Evolutionary conservation across 345 rosid genomes (phyloP), one percentile per base, ranked within the genome.

Genomic region (Eucalyptus pauciflora): DNA sequence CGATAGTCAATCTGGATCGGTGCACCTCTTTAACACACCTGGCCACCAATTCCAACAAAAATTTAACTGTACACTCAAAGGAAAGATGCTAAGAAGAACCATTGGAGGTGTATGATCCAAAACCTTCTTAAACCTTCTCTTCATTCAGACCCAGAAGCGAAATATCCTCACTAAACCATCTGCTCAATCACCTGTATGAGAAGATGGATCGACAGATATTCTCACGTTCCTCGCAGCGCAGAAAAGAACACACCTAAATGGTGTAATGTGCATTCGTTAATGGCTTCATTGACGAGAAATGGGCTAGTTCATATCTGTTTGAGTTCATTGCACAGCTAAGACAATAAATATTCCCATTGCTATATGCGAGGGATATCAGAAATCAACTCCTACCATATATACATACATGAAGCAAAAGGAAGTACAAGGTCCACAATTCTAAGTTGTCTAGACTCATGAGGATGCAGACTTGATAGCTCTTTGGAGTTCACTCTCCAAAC

Each of bases 391-490:
- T 76, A 11, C 85, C 46, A 76, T 43, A 76, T 76, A 20, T 41
- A 76, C 29, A 41, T 41, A 76, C 85, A 76, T 12, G 16, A 76
- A 41, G 48, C 85, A 41, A 41, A 76, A 76, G 27, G 85, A 76
- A 76, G 16, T 20, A 41, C 15, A 4, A 41, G 48, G 48, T 76
- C 46, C 83, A 37, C 46, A 76, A 37, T 76, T 76, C 85, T 76
- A 76, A 76, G 15, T 76, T 41, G 85, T 76, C 48, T 37, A 22
- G 48, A 33, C 80, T 56, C 58, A 88, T 31, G 80, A 88, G 67
- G 95, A 91, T 81, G 97, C 94, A 89, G 95, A 93, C 89, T 91
- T 94, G 41, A 94, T 93, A 86, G 95, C 95, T 91, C 89, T 94
- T 90, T 92, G 93, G 91, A 95, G 91, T 89, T 94, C 93, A 89